Base-by-base conservation (phyloP, 1,284 basidiomycete species). In the Boletus semigastroideus region DNA sequence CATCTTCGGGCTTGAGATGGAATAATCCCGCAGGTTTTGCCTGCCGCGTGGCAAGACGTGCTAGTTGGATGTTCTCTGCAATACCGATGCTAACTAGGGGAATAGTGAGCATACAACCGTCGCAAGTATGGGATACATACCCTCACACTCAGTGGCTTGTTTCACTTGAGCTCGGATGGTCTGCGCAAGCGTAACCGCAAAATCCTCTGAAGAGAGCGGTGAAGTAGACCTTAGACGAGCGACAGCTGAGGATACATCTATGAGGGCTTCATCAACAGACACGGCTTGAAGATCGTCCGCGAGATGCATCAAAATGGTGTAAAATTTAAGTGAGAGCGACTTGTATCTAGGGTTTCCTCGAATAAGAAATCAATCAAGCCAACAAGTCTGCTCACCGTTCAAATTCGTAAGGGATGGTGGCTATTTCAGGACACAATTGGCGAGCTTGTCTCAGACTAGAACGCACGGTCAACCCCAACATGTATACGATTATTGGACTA, bases 261-360 rank as follows among this genome's bases (percentile, higher is more conserved):
- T 83, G 11, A 98, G 78, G 1, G 94, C 95, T 69, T 99, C 96
- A 59, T 99, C 96, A 2, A 99, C 90, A 7, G 93, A 96, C 2
- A 98, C 95, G 1, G 95, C 94, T 72, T 98, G 88, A 5, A 98
- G 77, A 58, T 95, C 92, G 62, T 98, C 94, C 5, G 93, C 90
- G 61, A 92, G 86, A 0, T 79, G 75, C 80, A 98, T 90, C 19
- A 99, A 77, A 48, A 97, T 88, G 1, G 91, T 91, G 71, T 99
- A 99, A 66, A 98, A 97, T 33, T 88, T 80, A 42, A 94, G 71
- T 0, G 90, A 95, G 53, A 86, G 75, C 51, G 86, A 72, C 64
- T 91, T 93, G 72, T 94, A 95, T 61, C 90, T 93, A 45, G 16
- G 5, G 3, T 5, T n/a, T 25, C 50, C 33, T 34, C 52, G 64